Percentiles rank a stretch among this genome's conserved stretches.
These are phyloP conservation scores for Physaria fendleri DNA, from an alignment of 345 rosid genomes.

Conservation along the genomic window DNA sequence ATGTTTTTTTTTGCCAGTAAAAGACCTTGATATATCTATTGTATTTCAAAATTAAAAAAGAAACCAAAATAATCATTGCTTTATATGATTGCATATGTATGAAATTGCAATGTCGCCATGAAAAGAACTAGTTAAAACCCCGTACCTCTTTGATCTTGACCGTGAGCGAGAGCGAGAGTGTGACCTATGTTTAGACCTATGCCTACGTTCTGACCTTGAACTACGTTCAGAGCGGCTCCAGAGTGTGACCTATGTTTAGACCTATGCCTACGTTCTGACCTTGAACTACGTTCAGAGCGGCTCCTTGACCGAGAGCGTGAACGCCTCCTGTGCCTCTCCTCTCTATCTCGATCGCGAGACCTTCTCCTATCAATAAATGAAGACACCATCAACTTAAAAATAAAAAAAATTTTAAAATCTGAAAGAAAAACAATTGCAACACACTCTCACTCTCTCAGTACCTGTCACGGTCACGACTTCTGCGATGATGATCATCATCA, in stretches of 20 bases:
- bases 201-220: conserved; percentile 51
- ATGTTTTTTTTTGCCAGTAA: background rate
- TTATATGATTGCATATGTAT: background rate
- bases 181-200: conserved; percentile 37
- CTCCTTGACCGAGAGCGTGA: conserved; percentile 55
- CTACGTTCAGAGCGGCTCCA: conserved; percentile 60
- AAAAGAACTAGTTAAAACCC: background rate
- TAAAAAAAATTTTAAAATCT: background rate
- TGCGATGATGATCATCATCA: conserved; percentile 43
- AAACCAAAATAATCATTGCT: background rate
- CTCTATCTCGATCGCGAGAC: conserved; percentile 69
- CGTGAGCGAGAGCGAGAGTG: conserved; percentile 48
- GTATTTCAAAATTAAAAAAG: background rate
- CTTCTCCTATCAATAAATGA: conserved; percentile 37
- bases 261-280: conserved; percentile 37
- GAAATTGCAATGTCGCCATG: background rate
- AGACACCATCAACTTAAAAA: conserved; percentile 5
- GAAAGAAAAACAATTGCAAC: background rate
- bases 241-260: conserved; percentile 51
- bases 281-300: conserved; percentile 71
- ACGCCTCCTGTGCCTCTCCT: conserved; percentile 51
- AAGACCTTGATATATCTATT: background rate
- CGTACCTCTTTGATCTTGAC: conserved; percentile 88
- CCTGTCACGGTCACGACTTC: conserved; percentile 62
- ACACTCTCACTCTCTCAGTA: conserved; percentile 18